Conservation (phyloP, 257 asterid species). For the Plectranthus barbatus region DNA sequence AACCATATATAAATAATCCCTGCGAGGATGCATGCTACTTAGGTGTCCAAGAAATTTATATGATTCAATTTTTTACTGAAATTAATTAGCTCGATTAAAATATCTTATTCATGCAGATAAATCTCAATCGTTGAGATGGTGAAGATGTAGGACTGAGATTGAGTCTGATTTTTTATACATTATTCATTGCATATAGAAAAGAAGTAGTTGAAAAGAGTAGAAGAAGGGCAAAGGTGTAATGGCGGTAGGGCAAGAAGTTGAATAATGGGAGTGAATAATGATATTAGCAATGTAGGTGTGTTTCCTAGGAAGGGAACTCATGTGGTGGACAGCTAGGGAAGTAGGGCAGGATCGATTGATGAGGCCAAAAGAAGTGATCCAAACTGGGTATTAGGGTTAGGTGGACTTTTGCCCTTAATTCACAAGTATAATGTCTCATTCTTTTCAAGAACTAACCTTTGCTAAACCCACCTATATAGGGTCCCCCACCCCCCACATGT, state of each 20-base stretch:
- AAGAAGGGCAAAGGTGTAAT: background rate
- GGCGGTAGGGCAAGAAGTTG: background rate
- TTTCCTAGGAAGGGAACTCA: conserved; percentile 62
- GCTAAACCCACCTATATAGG: conserved; percentile 21
- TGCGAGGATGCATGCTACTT: too few relatives aligned
- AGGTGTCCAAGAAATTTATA: too few relatives aligned
- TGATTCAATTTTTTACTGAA: too few relatives aligned
- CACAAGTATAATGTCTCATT: conserved; percentile 13
- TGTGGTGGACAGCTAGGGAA: conserved; percentile 40
- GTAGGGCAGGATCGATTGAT: conserved; percentile 32
- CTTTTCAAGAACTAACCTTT: conserved; percentile 26
- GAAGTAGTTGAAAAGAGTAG: background rate
- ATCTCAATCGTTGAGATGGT: too few relatives aligned
- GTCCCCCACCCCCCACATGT: conserved; percentile 30
- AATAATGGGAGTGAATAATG: conserved; percentile 12
- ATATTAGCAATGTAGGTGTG: conserved; percentile 21
- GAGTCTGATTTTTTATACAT: too few relatives aligned
- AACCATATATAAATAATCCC: too few relatives aligned
- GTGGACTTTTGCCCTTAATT: conserved; percentile 34
- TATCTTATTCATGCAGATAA: too few relatives aligned
- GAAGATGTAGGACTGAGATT: too few relatives aligned
- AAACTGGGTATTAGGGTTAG: conserved; percentile 24
- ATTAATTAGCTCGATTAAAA: too few relatives aligned
- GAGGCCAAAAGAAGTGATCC: conserved; percentile 7
- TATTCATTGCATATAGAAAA: background rate